Conservation (phyloP, 2,329 filamentous ascomycete genomes). For the Talaromyces sp. region DNA sequence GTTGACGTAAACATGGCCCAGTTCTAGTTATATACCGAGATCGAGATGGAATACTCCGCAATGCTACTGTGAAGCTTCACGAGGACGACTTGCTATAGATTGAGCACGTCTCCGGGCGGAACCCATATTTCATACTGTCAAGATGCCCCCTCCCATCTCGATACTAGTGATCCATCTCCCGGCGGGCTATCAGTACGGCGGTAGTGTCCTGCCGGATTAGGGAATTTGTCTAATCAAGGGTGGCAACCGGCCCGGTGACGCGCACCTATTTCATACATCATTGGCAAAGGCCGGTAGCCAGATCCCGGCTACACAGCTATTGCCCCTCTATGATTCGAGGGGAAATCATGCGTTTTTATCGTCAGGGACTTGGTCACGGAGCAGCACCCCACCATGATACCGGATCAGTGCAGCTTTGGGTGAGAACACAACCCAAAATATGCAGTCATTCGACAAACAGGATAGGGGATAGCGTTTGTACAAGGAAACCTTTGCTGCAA, state of each 20-base stretch:
- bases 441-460: not conserved
- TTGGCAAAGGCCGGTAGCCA: not conserved
- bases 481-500: not conserved
- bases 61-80: not conserved
- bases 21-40: not conserved
- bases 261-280: not conserved
- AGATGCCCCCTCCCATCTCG: not conserved
- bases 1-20: not conserved
- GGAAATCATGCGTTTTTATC: not conserved
- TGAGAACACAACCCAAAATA: not conserved
- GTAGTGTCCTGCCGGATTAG: not conserved
- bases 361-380: not conserved
- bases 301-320: not conserved
- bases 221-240: not conserved
- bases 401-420: not conserved
- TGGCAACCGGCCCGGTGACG: conserved; percentile 1
- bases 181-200: not conserved
- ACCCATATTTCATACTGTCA: not conserved
- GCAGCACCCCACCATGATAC: not conserved
- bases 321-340: not conserved
- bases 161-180: not conserved
- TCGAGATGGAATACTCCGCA: not conserved
- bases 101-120: not conserved
- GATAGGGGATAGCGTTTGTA: not conserved
- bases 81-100: not conserved